A percentile compares a stretch with the other conserved stretches of the same genome.
phyloP scores from a whole-genome alignment of 148 eudicot species.

The Rhododendron williamsianum region DNA sequence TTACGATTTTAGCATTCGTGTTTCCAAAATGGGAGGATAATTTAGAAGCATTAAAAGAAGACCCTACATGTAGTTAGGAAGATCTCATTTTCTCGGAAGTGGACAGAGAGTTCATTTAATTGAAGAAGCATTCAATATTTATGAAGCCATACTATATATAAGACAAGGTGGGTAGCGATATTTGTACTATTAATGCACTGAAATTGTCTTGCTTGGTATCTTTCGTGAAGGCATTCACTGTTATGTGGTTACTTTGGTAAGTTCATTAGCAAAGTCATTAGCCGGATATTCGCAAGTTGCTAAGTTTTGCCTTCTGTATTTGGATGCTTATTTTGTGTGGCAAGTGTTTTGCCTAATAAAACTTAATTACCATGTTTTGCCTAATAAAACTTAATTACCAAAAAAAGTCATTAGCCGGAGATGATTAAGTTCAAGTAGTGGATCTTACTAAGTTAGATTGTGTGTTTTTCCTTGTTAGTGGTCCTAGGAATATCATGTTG shows the following conservation, averaged over 20 bases:
- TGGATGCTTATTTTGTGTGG: not conserved
- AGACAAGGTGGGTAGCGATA: not conserved
- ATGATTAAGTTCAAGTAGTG: not conserved
- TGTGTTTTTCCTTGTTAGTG: not conserved
- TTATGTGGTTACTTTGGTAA: not conserved
- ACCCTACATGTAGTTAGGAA: not conserved
- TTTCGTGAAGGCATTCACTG: not conserved
- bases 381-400: not conserved
- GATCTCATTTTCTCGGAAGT: not conserved
- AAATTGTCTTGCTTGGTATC: not conserved
- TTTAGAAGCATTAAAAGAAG: slow-evolving; percentile 3
- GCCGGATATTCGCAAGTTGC: not conserved
- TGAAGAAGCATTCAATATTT: not conserved
- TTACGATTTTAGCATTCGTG: not conserved
- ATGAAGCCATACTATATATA: not conserved
- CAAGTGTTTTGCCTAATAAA: not conserved
- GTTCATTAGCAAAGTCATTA: not conserved
- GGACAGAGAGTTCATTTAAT: not conserved
- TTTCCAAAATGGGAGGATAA: slow-evolving; percentile 1
- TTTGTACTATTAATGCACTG: not conserved
- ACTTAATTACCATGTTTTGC: not conserved
- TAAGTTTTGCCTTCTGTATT: not conserved
- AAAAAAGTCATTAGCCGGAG: not conserved
- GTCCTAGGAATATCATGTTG: not conserved
- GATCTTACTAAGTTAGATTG: not conserved